Base-by-base conservation (phyloP, 805 yeast genomes). In the Ogataea neopini region DNA sequence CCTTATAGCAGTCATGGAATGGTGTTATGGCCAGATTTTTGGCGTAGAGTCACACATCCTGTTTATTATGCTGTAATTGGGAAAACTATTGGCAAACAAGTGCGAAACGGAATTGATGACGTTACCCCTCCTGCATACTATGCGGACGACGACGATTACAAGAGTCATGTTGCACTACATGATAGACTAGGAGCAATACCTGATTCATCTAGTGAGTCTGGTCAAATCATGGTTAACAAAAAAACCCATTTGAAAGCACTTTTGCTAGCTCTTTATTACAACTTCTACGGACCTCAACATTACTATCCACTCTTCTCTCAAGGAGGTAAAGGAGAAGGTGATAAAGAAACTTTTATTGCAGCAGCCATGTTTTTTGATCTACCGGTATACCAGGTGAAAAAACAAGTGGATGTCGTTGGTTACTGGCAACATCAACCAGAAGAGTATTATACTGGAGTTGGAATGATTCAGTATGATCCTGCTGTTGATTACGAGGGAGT, bases 21-120 rank as follows among this genome's bases (percentile, higher is more conserved):
- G 55, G 66, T 83, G 7, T 56, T 80, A 26, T 79, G 83, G 83
- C 84, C 84, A 2, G 84, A 79, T 57, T 79, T 76, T 56, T 79
- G 84, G 84, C 72, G 73, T 53, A 66, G 84, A 35, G 75, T 79
- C 6, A 77, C 83, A 0, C 74, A 77, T 23, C 83, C 83, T 3
- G 58, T 59, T 29, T 79, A 69, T 55, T 79, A 76, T 54, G 56
- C 67, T 19, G 67, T 79, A 23, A 75, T 81, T 0, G 76, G 72
- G 6, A 60, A 69, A 18, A 41, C 53, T 17, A 36, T 68, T n/a
- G 64, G 66, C n/a, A 42, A 51, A 66, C 71, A 66, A 23, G 59
- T 67, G n/a, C 49, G 73, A 43, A 50, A 55, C 46, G 53, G 56
- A 17, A 41, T 51, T 14, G 72, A 69, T 54, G 61, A 62, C 30